A percentile compares a stretch with the other conserved stretches of the same genome.
These are phyloP conservation scores for Halenospora varia DNA, from an alignment of 495 filamentous ascomycete species.

Conservation along the genomic window DNA sequence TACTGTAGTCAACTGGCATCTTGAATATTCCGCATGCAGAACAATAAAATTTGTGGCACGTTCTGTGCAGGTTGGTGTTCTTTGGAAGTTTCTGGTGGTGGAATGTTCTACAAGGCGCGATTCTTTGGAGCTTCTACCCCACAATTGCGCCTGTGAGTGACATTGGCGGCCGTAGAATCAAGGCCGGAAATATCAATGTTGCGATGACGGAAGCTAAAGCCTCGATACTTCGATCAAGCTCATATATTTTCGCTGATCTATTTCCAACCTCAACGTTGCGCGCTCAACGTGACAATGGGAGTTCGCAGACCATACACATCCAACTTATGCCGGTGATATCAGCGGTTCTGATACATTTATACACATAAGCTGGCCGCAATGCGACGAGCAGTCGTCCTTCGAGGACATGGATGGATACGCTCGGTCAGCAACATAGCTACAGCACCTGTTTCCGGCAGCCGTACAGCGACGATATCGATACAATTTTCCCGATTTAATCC, in stretches of 20 bases:
- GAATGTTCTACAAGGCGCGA: constrained; percentile 23
- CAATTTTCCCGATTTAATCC: background rate
- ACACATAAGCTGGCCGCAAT: constrained; percentile 5
- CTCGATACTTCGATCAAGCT: background rate
- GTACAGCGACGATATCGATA: background rate
- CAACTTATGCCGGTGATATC: constrained; percentile 19
- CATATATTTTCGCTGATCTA: background rate
- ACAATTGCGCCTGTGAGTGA: too few relatives aligned
- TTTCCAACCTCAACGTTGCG: background rate
- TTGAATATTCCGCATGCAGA: constrained; percentile 23
- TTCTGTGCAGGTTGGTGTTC: too few relatives aligned
- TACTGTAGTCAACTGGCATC: constrained; percentile 94
- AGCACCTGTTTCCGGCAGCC: constrained; percentile 5
- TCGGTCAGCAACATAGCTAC: constrained; percentile 13
- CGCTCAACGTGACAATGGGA: constrained; percentile 18
- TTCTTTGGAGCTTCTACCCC: constrained; percentile 4
- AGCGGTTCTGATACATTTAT: constrained; percentile 9
- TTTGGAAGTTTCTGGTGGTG: too few relatives aligned
- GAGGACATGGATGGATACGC: constrained; percentile 16
- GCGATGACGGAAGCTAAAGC: constrained; percentile 16
- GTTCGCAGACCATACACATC: constrained; percentile 2
- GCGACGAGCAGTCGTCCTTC: constrained; percentile 15
- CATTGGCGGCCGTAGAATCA: constrained; percentile 1
- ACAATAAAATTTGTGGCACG: background rate
- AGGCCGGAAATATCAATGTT: background rate